Base-by-base conservation (phyloP, 495 filamentous ascomycete genomes). In the Astrothelium subdiscretum region DNA sequence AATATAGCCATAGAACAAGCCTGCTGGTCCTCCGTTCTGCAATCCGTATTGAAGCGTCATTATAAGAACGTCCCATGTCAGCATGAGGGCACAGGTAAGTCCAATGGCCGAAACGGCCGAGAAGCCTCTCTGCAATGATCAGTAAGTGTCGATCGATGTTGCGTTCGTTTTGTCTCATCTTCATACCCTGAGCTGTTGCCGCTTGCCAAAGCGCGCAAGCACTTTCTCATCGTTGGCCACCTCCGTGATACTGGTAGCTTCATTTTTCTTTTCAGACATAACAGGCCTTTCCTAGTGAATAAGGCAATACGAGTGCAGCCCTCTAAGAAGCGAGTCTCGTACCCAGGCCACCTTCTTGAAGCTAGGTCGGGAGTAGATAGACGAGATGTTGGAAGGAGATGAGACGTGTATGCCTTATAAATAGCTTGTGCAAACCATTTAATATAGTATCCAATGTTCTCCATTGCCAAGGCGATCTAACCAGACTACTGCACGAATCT, bases 11-110 rank as follows among this genome's bases (percentile, higher is more conserved):
- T 67, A 72, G 54, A 71, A 52, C 11, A 71, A 62, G 18, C 73
- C 73, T 13, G 69, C 70, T 8, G 68, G 68, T 3, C 71, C 73
- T 20, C 72, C 72, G 62, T 75, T 70, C 22, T 66, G 57, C 42
- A 65, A 43, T 12, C 38, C 29, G 18, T 44, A 32, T 20, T 57
- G 18, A 12, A 52, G 29, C 8, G 58, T 60, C 29, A 59, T 54
- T 6, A 60, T 29, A 18, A 64, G 57, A 10, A 40, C 31, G 31
- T 48, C 43, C 43, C 43, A 48, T 12, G 43, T 48, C n/a, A 48
- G 43, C 43, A 48, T 48, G 12, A 22, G 12, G n/a, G 13, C 43
- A 32, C 60, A 62, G 11, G 60, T 52, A 29, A 62, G 48, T 32
- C 60, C 32, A 62, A 29, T 54, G 43, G 51, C 43, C 42, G 60